Evolutionary conservation across 2,329 filamentous ascomycete genomes (phyloP).

Genomic region (Xylaria sp.): DNA sequence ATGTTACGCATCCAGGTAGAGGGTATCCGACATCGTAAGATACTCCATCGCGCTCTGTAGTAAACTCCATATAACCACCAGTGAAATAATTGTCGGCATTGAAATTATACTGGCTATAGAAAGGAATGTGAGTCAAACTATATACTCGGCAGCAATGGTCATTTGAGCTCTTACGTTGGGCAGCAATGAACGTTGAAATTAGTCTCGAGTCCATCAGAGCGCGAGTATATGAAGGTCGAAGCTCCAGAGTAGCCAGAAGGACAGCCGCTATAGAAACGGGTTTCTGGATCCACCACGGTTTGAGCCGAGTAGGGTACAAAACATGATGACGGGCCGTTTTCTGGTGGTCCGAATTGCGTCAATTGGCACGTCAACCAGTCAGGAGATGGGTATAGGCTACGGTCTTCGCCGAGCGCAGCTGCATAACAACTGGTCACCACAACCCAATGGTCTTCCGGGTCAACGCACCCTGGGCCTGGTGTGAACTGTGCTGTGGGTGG

Average conservation of each 20-base stretch:
- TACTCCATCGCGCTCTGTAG: constrained; percentile 28
- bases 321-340: constrained; percentile 17
- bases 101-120: constrained; percentile 30
- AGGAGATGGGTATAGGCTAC: neutral
- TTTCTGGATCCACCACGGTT: constrained; percentile 17
- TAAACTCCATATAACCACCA: neutral
- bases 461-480: constrained; percentile 27
- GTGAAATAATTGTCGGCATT: constrained; percentile 1
- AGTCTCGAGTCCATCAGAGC: constrained; percentile 1
- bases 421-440: constrained; percentile 31
- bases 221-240: neutral
- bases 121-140: constrained; percentile 9
- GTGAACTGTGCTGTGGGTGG: constrained; percentile 32
- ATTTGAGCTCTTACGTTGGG: constrained; percentile 29
- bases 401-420: neutral
- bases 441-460: constrained; percentile 31
- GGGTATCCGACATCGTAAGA: constrained; percentile 20
- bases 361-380: constrained; percentile 35
- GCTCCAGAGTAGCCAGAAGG: constrained; percentile 26
- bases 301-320: constrained; percentile 19
- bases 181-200: constrained; percentile 18
- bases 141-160: neutral
- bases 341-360: constrained; percentile 28
- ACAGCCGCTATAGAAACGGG: constrained; percentile 26
- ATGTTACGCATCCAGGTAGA: constrained; percentile 27